Evolutionary conservation across 176 grass and related monocot genomes (phyloP).

Genomic region (Areca catechu): DNA sequence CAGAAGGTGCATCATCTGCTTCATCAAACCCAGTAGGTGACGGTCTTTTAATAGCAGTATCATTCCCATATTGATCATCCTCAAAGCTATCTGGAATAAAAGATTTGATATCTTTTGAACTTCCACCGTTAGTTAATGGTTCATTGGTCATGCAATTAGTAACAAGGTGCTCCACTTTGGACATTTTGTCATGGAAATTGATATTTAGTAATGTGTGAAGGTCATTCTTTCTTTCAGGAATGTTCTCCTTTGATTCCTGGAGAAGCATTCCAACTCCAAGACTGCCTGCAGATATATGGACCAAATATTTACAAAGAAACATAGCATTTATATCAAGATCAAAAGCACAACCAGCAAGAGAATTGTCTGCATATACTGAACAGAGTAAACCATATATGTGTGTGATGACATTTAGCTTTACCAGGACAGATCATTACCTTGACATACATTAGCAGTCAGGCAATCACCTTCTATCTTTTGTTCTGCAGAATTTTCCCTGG

Average conservation of each 20-base stretch:
- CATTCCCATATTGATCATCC: conserved; percentile 31
- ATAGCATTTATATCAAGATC: not conserved
- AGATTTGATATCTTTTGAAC: conserved; percentile 21
- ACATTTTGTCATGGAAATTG: conserved; percentile 16
- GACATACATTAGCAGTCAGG: conserved; percentile 21
- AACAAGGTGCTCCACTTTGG: conserved; percentile 20
- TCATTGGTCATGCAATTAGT: conserved; percentile 22
- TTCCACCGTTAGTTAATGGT: conserved; percentile 6
- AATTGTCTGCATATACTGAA: conserved; percentile 10
- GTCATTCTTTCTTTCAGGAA: not conserved
- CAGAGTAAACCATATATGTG: not conserved
- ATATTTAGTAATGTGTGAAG: conserved; percentile 5
- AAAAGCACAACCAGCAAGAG: conserved; percentile 1
- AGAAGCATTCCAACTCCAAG: conserved; percentile 17
- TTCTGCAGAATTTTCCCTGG: not conserved
- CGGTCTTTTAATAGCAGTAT: conserved; percentile 12
- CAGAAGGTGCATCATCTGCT: conserved; percentile 27
- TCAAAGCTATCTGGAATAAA: conserved; percentile 75
- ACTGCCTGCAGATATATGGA: conserved; percentile 22
- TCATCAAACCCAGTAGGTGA: conserved; percentile 20
- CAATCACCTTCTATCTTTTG: conserved; percentile 16
- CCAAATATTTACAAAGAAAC: not conserved
- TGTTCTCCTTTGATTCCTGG: conserved; percentile 17
- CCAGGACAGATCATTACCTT: conserved; percentile 39
- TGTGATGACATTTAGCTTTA: too few relatives aligned